These are phyloP conservation scores for Lunularia cruciata DNA, from an alignment of 225 moss, liverwort and hornwort genomes.

Conservation along the genomic window DNA sequence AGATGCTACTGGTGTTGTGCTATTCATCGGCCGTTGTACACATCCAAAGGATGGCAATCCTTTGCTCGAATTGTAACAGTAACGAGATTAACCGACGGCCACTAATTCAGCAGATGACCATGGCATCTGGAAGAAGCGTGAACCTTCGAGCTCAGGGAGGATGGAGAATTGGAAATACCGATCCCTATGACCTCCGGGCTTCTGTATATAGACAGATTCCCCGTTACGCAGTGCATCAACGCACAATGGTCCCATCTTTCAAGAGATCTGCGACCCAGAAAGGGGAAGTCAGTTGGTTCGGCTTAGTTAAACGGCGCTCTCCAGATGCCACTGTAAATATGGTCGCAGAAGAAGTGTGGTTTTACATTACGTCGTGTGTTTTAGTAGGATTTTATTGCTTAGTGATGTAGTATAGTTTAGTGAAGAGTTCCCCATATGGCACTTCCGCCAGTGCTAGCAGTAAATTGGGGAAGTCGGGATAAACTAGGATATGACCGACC, in stretches of 20 bases:
- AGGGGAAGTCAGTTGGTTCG: neutral
- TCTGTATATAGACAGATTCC: neutral
- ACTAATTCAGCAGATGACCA: slow-evolving; percentile 3
- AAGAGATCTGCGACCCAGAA: neutral
- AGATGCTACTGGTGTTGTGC: slow-evolving; percentile 65
- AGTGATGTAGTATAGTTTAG: neutral
- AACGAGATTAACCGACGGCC: neutral
- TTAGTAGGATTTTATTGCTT: neutral
- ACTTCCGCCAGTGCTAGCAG: slow-evolving; percentile 12
- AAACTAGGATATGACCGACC: neutral
- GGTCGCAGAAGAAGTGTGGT: slow-evolving; percentile 2
- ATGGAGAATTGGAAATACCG: neutral
- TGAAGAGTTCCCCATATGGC: neutral
- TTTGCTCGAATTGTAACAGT: slow-evolving; percentile 39
- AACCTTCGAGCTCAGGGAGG: neutral
- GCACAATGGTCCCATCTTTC: neutral
- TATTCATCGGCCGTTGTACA: slow-evolving; percentile 73
- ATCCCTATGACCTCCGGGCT: neutral
- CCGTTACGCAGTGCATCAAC: neutral
- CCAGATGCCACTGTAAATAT: slow-evolving; percentile 12
- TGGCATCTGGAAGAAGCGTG: slow-evolving; percentile 18
- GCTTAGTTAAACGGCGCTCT: neutral
- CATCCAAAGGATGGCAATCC: slow-evolving; percentile 55
- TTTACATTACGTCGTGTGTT: neutral
- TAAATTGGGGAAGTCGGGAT: neutral